Conservation (phyloP, 495 filamentous ascomycete species). For the Evernia prunastri region DNA sequence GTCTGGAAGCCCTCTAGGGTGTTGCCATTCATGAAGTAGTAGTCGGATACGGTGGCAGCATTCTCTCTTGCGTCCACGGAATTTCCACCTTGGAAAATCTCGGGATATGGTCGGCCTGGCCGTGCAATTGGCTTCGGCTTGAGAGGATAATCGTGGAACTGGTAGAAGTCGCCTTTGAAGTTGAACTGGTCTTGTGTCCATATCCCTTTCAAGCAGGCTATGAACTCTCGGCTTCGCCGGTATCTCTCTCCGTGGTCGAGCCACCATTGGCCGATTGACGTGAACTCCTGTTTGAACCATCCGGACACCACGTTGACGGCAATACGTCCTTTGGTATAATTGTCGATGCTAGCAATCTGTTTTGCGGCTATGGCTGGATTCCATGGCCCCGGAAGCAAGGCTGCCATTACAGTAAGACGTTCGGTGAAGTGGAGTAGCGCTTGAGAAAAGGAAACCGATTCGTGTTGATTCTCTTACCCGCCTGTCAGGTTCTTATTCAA, state of each 20-base stretch:
- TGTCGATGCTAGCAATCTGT: conserved; percentile 44
- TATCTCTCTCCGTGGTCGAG: conserved; percentile 46
- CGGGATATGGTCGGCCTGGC: conserved; percentile 37
- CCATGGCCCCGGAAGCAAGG: conserved; percentile 44
- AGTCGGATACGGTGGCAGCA: conserved; percentile 38
- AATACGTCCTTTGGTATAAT: conserved; percentile 41
- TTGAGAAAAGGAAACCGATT: conserved; percentile 45
- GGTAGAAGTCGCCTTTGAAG: conserved; percentile 43
- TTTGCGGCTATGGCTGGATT: conserved; percentile 45
- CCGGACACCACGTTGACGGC: conserved; percentile 45
- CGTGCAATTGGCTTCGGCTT: conserved; percentile 37
- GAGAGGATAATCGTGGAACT: conserved; percentile 44
- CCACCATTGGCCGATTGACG: conserved; percentile 46
- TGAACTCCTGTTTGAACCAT: conserved; percentile 48
- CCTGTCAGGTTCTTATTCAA: neutral
- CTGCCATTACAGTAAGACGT: conserved; percentile 43
- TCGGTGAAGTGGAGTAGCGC: conserved; percentile 40
- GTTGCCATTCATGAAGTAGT: conserved; percentile 49
- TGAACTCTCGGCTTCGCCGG: conserved; percentile 42
- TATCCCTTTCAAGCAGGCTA: conserved; percentile 41
- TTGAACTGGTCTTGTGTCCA: conserved; percentile 44
- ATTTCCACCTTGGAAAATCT: conserved; percentile 47
- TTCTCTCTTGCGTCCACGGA: conserved; percentile 41
- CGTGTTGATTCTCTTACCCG: conserved; percentile 38
- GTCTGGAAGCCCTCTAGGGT: conserved; percentile 42